A percentile compares a stretch with the other conserved stretches of the same genome.
Conservation (phyloP, 2,329 filamentous ascomycete species). For the Dendryphion nanum region DNA sequence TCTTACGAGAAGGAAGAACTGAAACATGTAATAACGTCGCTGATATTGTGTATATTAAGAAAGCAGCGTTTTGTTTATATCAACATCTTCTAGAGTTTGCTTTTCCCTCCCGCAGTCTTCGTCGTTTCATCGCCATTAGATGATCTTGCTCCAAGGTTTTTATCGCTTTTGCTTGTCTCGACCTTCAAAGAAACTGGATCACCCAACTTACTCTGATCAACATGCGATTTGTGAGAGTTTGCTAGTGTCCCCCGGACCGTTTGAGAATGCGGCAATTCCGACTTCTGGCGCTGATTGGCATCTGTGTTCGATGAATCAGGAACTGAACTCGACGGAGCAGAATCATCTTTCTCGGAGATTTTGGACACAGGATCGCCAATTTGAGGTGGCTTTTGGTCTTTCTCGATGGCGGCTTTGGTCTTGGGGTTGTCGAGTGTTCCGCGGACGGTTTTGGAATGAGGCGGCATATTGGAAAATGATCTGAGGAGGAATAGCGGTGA, state of each 20-base stretch:
- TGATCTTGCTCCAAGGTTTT: too few species aligned
- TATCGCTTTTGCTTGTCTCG: too few species aligned
- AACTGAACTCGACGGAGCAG: slow-evolving; percentile 7
- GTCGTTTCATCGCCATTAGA: too few species aligned
- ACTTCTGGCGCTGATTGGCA: slow-evolving; percentile 2
- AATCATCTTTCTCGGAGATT: slow-evolving; percentile 14
- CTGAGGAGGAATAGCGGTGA: too few species aligned
- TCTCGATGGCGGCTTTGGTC: slow-evolving; percentile 19
- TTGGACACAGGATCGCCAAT: slow-evolving; percentile 28
- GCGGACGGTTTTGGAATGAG: slow-evolving; percentile 29
- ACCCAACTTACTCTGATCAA: slow-evolving; percentile 27
- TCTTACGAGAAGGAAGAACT: too few species aligned
- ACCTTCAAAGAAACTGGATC: slow-evolving; percentile 30
- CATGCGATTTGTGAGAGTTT: slow-evolving; percentile 16
- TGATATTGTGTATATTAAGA: too few species aligned
- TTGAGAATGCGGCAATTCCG: slow-evolving; percentile 19
- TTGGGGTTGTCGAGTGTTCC: slow-evolving; percentile 31
- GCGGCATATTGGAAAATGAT: too few species aligned
- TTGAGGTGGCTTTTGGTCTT: slow-evolving; percentile 10
- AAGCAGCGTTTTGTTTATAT: too few species aligned
- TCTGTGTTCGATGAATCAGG: slow-evolving; percentile 6
- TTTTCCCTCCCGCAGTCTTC: too few species aligned
- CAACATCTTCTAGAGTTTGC: too few species aligned
- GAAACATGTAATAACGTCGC: too few species aligned
- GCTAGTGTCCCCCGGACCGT: slow-evolving; percentile 23